These are phyloP conservation scores for Salvia hispanica DNA, from an alignment of 257 asterid genomes.

Conservation along the genomic window DNA sequence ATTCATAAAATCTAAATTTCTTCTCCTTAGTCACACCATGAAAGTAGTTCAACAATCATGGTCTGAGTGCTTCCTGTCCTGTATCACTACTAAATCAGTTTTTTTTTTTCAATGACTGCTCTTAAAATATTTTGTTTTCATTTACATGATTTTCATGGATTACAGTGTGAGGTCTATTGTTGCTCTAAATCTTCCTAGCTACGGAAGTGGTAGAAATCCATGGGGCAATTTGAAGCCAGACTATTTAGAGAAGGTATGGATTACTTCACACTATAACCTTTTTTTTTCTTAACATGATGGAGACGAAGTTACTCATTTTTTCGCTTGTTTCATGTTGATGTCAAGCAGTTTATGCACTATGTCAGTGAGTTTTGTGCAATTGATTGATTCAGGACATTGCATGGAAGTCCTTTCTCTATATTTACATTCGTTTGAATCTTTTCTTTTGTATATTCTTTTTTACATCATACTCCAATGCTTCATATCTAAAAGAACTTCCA, in stretches of 20 bases:
- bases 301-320: too few species aligned
- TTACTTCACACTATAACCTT: background rate
- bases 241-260: conserved; percentile 82
- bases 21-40: conserved; percentile 1
- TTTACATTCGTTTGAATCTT: background rate
- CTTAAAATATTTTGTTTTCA: conserved; percentile 1
- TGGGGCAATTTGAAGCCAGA: conserved; percentile 95
- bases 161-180: conserved; percentile 93
- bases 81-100: background rate
- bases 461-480: background rate
- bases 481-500: too few species aligned
- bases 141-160: conserved; percentile 25
- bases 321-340: too few species aligned
- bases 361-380: too few species aligned
- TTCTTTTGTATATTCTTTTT: too few species aligned
- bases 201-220: conserved; percentile 98
- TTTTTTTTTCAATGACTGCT: background rate
- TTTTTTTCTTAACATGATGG: background rate
- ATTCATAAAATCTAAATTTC: conserved; percentile 7
- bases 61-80: background rate
- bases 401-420: too few species aligned
- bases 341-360: too few species aligned
- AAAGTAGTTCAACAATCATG: conserved; percentile 15
- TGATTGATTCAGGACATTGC: too few species aligned
- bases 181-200: conserved; percentile 95